These are phyloP conservation scores for Suhomyces anneliseae DNA, from an alignment of 1,139 yeast species.

Conservation along the genomic window DNA sequence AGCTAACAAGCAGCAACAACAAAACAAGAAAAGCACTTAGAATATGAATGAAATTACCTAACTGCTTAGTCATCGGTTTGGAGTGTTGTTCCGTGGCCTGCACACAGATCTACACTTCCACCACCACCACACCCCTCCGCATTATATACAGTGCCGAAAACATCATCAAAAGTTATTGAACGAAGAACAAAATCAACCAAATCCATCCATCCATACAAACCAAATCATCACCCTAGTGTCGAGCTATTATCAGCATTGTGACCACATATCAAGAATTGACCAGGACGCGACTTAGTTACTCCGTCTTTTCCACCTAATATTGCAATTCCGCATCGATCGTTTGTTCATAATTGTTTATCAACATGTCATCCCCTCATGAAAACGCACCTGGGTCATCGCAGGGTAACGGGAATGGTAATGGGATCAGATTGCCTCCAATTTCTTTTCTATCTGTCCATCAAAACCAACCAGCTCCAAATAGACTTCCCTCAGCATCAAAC, in stretches of 20 bases:
- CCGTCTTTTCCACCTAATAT: too few relatives aligned
- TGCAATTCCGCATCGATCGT: too few relatives aligned
- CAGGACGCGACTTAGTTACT: too few relatives aligned
- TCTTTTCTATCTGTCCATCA: slow-evolving; percentile 25
- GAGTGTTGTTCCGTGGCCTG: not conserved
- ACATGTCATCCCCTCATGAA: slow-evolving; percentile 10
- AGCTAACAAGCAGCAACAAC: not conserved
- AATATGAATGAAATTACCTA: not conserved
- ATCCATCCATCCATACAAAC: not conserved
- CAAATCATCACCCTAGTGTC: too few relatives aligned
- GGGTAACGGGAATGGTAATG: slow-evolving; percentile 9
- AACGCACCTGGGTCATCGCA: slow-evolving; percentile 6
- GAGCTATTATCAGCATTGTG: too few relatives aligned
- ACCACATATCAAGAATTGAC: too few relatives aligned
- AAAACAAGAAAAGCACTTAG: not conserved
- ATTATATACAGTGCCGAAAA: not conserved
- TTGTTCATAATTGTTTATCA: not conserved
- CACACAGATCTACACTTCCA: not conserved
- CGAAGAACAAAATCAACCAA: not conserved
- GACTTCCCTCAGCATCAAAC: slow-evolving; percentile 21
- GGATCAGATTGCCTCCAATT: slow-evolving; percentile 31
- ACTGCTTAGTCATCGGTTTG: not conserved
- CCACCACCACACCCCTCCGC: not conserved
- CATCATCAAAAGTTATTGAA: not conserved
- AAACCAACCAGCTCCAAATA: slow-evolving; percentile 13